Evolutionary conservation across 2,329 filamentous ascomycete genomes (phyloP).

Genomic region (Cryphonectria radicalis): DNA sequence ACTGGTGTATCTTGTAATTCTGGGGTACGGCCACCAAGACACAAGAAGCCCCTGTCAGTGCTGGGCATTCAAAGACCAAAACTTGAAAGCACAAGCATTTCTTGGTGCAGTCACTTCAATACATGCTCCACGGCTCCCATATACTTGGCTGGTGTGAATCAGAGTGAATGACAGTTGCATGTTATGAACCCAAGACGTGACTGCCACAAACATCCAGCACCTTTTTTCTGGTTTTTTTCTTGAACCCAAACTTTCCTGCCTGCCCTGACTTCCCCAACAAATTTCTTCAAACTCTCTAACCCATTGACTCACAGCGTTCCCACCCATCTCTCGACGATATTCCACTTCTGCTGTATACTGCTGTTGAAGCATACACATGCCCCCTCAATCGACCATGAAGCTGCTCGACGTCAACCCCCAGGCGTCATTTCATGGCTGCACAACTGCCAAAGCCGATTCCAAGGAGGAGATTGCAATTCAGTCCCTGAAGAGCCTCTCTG

Average conservation of each 20-base stretch:
- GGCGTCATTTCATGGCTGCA: too few species aligned
- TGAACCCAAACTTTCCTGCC: neutral
- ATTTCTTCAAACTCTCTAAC: neutral
- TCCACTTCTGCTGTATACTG: neutral
- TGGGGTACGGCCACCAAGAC: too few species aligned
- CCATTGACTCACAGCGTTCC: neutral
- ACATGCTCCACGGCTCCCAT: neutral
- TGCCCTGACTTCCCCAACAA: neutral
- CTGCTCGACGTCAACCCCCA: neutral
- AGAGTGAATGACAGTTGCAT: neutral
- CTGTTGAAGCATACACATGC: neutral
- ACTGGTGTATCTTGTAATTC: too few species aligned
- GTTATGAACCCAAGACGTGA: neutral
- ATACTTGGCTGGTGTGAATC: neutral
- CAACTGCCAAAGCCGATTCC: neutral
- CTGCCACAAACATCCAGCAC: neutral
- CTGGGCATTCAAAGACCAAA: too few species aligned
- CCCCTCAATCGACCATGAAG: neutral
- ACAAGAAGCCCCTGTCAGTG: too few species aligned
- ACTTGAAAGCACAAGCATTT: neutral
- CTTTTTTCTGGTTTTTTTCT: neutral
- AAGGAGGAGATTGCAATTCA: conserved; percentile 11
- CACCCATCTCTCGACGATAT: neutral
- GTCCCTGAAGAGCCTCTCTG: conserved; percentile 16
- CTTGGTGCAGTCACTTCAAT: neutral